Evolutionary conservation across 139 green algal species (phyloP), one percentile per base, ranked within the genome.

Genomic region (Coelastrella sp.): DNA sequence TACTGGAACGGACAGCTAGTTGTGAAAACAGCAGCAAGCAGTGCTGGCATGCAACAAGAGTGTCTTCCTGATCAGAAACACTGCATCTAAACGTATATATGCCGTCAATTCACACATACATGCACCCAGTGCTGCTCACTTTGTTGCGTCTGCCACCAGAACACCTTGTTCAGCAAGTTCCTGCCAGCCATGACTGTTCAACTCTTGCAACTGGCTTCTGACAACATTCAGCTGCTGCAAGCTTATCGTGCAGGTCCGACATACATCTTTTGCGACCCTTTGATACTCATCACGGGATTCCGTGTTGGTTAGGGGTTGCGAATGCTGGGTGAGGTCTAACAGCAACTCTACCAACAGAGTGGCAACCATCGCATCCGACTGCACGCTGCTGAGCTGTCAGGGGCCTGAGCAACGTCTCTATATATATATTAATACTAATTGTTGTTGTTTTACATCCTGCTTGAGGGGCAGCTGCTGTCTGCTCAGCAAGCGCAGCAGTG

Each of bases 211-310:
- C 50, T 67, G 50, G 3, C 48, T 23, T 13, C 80, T 48, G 0
- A 68, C 80, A 21, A 6, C 25, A 32, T 34, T 37, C 50, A 86
- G 67, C 67, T 86, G 80, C 80, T 86, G 67, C 35, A 72, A 35
- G 4, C 34, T 73, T 7, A 86, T 37, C 23, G n/a, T 27, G 35
- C 27, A 71, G 6, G 38, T 15, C 0, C 34, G 34, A 37, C 80
- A 86, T 40, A 86, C 27, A 17, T 60, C 80, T 50, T 68, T 79
- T 13, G 80, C 80, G 17, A 48, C 34, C 30, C 41, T 15, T 57
- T 77, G 53, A 41, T 67, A 87, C 7, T 87, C 71, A 9, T 87
- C 82, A 11, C 82, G 69, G 11, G 38, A 66, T 6, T 82, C 50
- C 5, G 40, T 64, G 38, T 75, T 19, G 2, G 53, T 34, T 1